Evolutionary conservation across 2,329 filamentous ascomycete species (phyloP), one percentile per base, ranked within the genome.

Genomic region (Dactylellina sp.): DNA sequence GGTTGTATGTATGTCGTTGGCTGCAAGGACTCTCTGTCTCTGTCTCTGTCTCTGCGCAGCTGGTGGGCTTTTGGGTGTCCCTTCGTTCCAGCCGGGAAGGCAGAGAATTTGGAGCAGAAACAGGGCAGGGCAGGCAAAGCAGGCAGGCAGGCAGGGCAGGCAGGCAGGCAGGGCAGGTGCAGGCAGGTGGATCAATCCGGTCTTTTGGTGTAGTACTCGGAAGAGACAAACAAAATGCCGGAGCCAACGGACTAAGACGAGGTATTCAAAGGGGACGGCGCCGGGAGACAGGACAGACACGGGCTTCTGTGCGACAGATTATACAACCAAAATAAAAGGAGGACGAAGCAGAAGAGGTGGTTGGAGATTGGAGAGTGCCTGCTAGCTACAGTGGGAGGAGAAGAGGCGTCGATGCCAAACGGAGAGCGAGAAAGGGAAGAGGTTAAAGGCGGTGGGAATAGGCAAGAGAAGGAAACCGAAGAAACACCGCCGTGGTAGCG

Each of bases 141-240:
- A 32, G 28, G 28, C 9, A 32, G 28, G 28, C 9, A 20, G 18
- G 42, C 9, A 46, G 42, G 39, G 42, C 18, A 46, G 42, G 42
- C n/a, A 46, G 42, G 42, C 42, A 46, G 42, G 32, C n/a, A 46
- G 40, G 53, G 39, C 37, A 61, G 56, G 57, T 35, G 46, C 24
- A 68, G 63, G 66, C 66, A 71, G 66, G 66, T 64, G 66, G 57
- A 62, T 63, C 65, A 71, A 53, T 53, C 47, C 52, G 56, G 63
- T 50, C 24, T 50, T 62, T 52, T 59, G 62, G 16, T 35, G 53
- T 68, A 24, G 55, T 70, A 64, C 53, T 65, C 68, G 68, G 68
- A 65, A 72, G 53, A 72, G 68, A 72, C 68, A 72, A 72, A 72
- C 68, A 65, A 57, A 62, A 57, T 59, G 66, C 66, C 66, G 62